Percentiles rank a stretch among this genome's conserved stretches.
phyloP scores from a whole-genome alignment of 2,329 filamentous ascomycete genomes.

The Fusarium nurragi region DNA sequence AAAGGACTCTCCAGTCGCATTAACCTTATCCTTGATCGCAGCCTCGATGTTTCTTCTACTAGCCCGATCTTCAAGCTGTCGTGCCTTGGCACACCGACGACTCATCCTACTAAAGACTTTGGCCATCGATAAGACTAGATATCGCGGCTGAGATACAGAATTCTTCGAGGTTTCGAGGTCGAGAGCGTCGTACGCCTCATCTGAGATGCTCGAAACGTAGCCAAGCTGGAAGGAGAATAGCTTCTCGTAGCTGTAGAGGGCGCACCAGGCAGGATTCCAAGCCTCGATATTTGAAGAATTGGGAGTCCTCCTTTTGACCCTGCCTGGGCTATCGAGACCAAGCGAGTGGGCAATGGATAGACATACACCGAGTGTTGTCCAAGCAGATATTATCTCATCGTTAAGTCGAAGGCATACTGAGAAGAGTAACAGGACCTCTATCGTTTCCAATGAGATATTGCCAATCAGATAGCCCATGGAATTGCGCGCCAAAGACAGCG shows the following conservation, averaged over 20 bases:
- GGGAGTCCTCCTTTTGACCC: not conserved
- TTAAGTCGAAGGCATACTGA: conserved; percentile 6
- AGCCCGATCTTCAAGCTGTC: conserved; percentile 1
- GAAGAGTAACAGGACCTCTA: not conserved
- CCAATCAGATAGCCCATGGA: not conserved
- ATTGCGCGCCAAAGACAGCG: not conserved
- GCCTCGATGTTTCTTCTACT: not conserved
- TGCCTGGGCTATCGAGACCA: rapidly evolving
- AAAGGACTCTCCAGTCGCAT: not conserved
- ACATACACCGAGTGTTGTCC: not conserved
- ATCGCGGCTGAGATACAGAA: rapidly evolving
- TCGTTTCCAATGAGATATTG: not conserved
- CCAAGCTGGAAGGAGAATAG: not conserved
- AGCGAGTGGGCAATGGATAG: not conserved
- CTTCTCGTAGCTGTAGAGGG: conserved; percentile 9
- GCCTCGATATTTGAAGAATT: not conserved
- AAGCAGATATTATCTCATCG: conserved; percentile 5
- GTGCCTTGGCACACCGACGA: not conserved
- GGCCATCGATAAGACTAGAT: not conserved
- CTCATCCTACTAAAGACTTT: conserved; percentile 1
- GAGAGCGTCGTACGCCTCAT: not conserved
- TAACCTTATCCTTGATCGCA: conserved; percentile 1
- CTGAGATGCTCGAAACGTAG: not conserved
- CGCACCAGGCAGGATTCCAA: conserved; percentile 8
- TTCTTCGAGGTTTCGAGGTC: not conserved